These are phyloP conservation scores for Ananas comosus DNA, from an alignment of 176 grass and related monocot species.

Conservation along the genomic window DNA sequence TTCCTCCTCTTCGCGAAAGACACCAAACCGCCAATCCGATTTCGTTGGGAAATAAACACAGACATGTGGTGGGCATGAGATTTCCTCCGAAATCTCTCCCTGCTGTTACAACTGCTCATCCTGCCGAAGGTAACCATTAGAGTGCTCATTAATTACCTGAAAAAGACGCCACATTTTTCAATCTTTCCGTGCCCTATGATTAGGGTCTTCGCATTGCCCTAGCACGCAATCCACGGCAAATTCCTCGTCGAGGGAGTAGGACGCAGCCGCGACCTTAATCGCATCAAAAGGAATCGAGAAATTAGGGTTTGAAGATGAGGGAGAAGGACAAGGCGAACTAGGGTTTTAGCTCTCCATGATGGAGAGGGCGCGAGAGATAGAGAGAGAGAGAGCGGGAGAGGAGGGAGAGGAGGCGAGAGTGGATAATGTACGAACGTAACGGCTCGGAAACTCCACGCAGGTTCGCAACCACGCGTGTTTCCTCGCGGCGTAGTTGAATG, in stretches of 20 bases:
- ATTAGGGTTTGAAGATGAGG: not conserved
- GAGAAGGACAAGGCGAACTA: not conserved
- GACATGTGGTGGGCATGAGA: conserved; percentile 29
- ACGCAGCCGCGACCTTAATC: too few species aligned
- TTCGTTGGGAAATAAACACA: conserved; percentile 33
- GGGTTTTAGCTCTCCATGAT: not conserved
- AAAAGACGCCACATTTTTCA: conserved; percentile 40
- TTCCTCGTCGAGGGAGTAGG: too few species aligned
- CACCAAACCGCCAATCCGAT: conserved; percentile 22
- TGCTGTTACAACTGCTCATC: conserved; percentile 5
- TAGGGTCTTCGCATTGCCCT: not conserved
- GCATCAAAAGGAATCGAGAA: not conserved
- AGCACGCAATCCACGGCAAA: not conserved
- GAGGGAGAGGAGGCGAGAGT: not conserved
- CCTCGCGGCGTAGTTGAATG: too few species aligned
- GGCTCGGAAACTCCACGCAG: not conserved
- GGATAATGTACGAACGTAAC: not conserved
- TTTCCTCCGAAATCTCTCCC: conserved; percentile 17
- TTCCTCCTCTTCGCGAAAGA: conserved; percentile 32
- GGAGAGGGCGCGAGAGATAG: not conserved
- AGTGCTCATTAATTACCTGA: conserved; percentile 52
- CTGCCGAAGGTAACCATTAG: conserved; percentile 30
- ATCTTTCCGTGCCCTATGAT: conserved; percentile 5
- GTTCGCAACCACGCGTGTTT: too few species aligned
- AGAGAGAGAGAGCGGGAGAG: not conserved